Evolutionary conservation across 2,329 filamentous ascomycete genomes (phyloP).

Genomic region (Talaromyces sp.): DNA sequence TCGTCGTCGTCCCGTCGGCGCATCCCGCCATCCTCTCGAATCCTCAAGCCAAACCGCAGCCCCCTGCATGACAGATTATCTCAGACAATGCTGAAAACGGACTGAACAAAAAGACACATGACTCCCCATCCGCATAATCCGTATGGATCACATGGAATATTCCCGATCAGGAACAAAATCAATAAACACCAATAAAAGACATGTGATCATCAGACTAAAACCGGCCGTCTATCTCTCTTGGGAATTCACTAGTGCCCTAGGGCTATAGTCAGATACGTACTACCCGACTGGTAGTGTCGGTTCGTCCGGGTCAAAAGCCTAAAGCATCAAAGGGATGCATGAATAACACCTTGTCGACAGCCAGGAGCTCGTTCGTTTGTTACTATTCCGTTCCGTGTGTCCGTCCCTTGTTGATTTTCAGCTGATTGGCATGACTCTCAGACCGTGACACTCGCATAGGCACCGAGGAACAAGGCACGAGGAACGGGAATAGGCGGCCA

Average conservation of each 20-base stretch:
- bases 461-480: neutral
- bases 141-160: neutral
- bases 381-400: neutral
- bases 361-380: neutral
- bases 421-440: neutral
- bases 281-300: neutral
- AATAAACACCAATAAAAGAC: neutral
- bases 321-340: neutral
- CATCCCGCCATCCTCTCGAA: neutral
- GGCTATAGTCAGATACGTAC: neutral
- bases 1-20: neutral
- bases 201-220: neutral
- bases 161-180: neutral
- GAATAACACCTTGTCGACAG: neutral
- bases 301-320: neutral
- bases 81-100: neutral
- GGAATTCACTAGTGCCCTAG: neutral
- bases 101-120: neutral
- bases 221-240: conserved; percentile 1
- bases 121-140: neutral
- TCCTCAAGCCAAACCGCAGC: neutral
- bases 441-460: neutral
- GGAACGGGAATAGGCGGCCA: neutral
- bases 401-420: neutral
- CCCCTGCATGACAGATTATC: neutral